Conservation (phyloP, 73 alveolate genomes). For the Tetrahymena elliotti region DNA sequence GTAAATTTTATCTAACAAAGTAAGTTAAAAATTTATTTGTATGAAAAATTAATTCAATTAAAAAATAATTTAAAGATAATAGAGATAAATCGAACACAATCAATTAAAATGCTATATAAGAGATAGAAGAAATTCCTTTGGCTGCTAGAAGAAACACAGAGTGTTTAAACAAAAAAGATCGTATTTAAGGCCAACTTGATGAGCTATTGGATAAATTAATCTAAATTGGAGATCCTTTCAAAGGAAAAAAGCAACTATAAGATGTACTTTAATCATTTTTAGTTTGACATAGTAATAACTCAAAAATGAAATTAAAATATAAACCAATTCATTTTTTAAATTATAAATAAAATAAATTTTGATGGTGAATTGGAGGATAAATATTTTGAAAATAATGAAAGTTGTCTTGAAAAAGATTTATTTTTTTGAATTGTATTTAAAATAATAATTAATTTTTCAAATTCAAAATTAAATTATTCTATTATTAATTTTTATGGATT, state of each 20-base stretch:
- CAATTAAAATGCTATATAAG: not conserved
- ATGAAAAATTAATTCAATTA: not conserved
- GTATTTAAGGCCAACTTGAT: not conserved
- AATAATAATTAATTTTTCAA: no score
- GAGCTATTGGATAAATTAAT: not conserved
- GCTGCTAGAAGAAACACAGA: not conserved
- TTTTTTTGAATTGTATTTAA: no score
- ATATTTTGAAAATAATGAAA: no score
- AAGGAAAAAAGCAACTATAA: not conserved
- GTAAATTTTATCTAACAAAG: not conserved
- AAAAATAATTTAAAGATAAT: not conserved
- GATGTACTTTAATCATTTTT: not conserved
- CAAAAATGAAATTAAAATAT: not conserved
- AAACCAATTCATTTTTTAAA: not conserved
- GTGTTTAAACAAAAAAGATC: not conserved
- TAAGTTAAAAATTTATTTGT: not conserved
- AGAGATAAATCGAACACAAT: not conserved
- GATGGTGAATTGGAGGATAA: no score
- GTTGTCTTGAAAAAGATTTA: no score
- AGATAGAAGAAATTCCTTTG: not conserved
- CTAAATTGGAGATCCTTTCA: not conserved
- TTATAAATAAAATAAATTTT: no score
- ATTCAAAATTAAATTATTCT: no score
- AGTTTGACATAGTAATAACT: not conserved
- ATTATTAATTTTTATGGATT: no score